A percentile compares a stretch with the other conserved stretches of the same genome.
Evolutionary conservation across 2,329 filamentous ascomycete species (phyloP).

Genomic region (Metarhizium robertsii): DNA sequence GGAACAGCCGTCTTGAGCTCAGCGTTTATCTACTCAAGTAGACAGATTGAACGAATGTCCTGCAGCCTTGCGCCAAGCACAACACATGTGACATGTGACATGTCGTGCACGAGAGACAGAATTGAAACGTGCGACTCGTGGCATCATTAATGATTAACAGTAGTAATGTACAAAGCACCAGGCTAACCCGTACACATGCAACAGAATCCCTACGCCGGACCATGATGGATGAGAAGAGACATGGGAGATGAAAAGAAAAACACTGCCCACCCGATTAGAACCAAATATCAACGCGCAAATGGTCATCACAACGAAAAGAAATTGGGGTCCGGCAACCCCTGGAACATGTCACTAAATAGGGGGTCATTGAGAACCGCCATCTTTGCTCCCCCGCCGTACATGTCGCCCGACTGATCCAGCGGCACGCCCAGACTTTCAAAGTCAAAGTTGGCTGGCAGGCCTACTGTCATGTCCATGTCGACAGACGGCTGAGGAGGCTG

Average conservation of each 20-base stretch:
- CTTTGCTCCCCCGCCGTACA: slow-evolving; percentile 23
- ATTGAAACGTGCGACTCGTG: background rate
- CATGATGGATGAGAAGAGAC: too few species aligned
- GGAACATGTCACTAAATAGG: slow-evolving; percentile 29
- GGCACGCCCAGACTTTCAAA: slow-evolving; percentile 20
- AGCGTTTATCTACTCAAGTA: background rate
- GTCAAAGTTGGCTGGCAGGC: slow-evolving; percentile 18
- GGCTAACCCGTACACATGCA: too few species aligned
- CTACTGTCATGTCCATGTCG: slow-evolving; percentile 12
- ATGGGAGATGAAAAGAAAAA: too few species aligned
- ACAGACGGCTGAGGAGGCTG: background rate
- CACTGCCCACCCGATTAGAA: background rate
- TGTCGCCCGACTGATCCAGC: slow-evolving; percentile 15
- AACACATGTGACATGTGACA: background rate
- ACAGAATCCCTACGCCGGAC: too few species aligned
- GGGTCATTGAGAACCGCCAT: slow-evolving; percentile 28
- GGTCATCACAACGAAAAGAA: slow-evolving; percentile 25
- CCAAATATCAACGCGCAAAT: background rate
- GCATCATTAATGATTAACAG: background rate
- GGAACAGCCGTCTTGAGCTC: background rate
- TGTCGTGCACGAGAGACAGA: background rate
- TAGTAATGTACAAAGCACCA: background rate
- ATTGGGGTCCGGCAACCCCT: slow-evolving; percentile 22
- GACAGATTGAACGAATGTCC: slow-evolving; percentile 2
- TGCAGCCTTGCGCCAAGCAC: background rate